Conservation (phyloP, 2,329 filamentous ascomycete genomes). For the Neospermospora avenae region DNA sequence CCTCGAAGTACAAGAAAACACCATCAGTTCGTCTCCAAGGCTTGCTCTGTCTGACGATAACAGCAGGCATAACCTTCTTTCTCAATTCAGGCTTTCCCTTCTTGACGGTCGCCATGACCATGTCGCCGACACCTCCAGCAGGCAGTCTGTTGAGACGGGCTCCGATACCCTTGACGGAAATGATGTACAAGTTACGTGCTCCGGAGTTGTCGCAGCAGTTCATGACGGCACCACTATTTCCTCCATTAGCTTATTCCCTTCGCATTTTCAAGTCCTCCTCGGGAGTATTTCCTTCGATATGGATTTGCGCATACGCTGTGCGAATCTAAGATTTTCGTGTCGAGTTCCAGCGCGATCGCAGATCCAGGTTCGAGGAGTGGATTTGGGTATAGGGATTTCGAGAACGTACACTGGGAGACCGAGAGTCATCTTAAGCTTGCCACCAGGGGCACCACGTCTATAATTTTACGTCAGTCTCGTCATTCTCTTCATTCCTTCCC, state of each 20-base stretch:
- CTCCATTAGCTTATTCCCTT: not conserved
- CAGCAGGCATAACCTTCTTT: constrained; percentile 99
- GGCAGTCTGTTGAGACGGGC: constrained; percentile 96
- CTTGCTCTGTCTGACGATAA: constrained; percentile 98
- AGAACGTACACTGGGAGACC: constrained; percentile 96
- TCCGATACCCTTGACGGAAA: constrained; percentile 98
- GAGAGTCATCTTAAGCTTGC: constrained; percentile 99
- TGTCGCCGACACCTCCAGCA: constrained; percentile 96
- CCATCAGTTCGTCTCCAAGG: constrained; percentile 98
- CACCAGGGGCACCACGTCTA: constrained; percentile 89
- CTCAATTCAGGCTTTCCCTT: constrained; percentile 99
- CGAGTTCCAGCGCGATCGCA: not conserved
- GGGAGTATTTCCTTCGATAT: no score
- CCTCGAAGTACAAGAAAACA: constrained; percentile 99
- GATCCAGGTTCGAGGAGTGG: not conserved
- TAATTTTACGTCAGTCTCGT: constrained; percentile 25
- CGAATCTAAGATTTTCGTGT: not conserved
- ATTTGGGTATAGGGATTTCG: not conserved
- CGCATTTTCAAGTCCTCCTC: not conserved
- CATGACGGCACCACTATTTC: constrained; percentile 91
- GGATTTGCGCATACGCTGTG: no score
- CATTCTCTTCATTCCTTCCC: not conserved
- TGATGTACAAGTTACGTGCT: constrained; percentile 99
- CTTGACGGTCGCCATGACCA: constrained; percentile 99
- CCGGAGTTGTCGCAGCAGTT: constrained; percentile 99